phyloP scores from a whole-genome alignment of 495 filamentous ascomycete genomes.

The Penicillium cataractarum region DNA sequence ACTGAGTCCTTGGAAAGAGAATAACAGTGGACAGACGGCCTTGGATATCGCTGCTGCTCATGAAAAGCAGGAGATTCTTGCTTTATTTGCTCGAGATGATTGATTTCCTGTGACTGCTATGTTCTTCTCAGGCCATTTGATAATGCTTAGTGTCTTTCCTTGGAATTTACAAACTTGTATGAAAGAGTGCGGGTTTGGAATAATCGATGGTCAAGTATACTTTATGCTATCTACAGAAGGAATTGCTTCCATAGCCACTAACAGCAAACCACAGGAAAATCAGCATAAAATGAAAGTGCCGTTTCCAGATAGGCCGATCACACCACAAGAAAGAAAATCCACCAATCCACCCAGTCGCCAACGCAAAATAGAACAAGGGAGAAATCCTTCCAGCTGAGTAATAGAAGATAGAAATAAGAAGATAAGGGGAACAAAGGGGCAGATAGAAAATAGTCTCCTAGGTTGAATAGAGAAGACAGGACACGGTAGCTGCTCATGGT shows the following conservation, averaged over 20 bases:
- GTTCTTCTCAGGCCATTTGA: background rate
- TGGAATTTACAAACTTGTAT: too few species aligned
- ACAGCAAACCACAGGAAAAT: background rate
- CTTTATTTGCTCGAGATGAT: conserved; percentile 18
- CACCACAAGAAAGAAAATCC: background rate
- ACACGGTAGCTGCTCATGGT: conserved; percentile 37
- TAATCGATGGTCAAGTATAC: background rate
- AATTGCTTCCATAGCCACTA: background rate
- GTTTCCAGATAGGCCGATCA: background rate
- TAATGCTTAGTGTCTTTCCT: too few species aligned
- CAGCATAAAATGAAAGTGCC: background rate
- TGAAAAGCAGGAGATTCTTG: conserved; percentile 15
- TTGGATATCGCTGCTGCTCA: conserved; percentile 23
- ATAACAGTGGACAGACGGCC: conserved; percentile 7
- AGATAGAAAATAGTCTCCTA: conserved; percentile 4
- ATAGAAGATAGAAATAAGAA: conserved; percentile 14
- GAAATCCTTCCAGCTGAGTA: background rate
- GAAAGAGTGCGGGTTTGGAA: background rate
- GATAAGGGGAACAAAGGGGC: background rate
- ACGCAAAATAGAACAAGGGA: conserved; percentile 18
- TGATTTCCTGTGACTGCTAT: background rate
- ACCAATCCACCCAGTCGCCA: conserved; percentile 21
- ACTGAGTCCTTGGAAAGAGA: background rate
- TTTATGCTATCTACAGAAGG: background rate
- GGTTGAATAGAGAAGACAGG: conserved; percentile 7